Conservation (phyloP, 495 filamentous ascomycete species). For the Neurospora sp. region DNA sequence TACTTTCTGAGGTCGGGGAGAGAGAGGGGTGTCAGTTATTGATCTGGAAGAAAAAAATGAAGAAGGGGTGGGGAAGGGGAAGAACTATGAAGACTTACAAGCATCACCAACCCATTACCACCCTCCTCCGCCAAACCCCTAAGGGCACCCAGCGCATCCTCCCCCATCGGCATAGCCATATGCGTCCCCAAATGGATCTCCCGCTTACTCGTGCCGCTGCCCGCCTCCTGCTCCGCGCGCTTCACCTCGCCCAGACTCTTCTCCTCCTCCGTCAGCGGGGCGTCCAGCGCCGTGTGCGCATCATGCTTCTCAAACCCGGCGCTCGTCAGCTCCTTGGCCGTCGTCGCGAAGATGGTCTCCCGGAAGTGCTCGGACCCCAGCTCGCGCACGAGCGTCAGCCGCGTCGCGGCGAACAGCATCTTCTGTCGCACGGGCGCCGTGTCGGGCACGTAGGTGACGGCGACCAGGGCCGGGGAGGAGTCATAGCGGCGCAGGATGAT, state of each 20-base stretch:
- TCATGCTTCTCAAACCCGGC: conserved; percentile 73
- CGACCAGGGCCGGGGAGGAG: conserved; percentile 48
- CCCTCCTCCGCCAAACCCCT: conserved; percentile 44
- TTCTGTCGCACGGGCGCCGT: conserved; percentile 85
- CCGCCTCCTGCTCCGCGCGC: conserved; percentile 69
- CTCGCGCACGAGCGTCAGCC: conserved; percentile 73
- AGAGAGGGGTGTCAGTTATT: not conserved
- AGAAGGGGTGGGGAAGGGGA: not conserved
- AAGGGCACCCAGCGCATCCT: conserved; percentile 58
- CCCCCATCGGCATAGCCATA: conserved; percentile 56
- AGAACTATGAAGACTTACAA: conserved; percentile 45
- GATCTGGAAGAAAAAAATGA: not conserved
- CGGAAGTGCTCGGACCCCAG: conserved; percentile 82
- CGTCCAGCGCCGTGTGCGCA: conserved; percentile 51
- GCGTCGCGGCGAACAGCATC: conserved; percentile 88
- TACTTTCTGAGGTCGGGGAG: conserved; percentile 44
- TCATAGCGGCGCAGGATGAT: conserved; percentile 67
- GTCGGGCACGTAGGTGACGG: conserved; percentile 85
- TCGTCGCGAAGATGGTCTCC: conserved; percentile 67
- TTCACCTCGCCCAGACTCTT: conserved; percentile 63
- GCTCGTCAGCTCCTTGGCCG: conserved; percentile 57
- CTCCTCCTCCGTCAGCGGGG: conserved; percentile 86
- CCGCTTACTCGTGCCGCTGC: conserved; percentile 55
- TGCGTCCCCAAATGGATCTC: conserved; percentile 49
- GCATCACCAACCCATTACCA: conserved; percentile 58